Evolutionary conservation across 208 protist genomes (phyloP).

Genomic region (Leishmania mexicana): DNA sequence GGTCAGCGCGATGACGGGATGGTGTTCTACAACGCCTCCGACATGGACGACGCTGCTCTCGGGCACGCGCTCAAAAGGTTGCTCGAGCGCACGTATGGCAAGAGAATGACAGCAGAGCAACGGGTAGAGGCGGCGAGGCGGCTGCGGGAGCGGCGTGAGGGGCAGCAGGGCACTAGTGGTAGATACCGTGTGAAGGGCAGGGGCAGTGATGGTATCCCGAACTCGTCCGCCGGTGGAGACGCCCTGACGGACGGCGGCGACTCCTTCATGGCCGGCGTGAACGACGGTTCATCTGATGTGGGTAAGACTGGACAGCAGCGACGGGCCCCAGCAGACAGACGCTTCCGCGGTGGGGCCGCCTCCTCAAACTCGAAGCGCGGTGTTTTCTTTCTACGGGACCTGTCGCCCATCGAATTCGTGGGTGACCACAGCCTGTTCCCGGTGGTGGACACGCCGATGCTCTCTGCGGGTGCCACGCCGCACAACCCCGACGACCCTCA

Average conservation of each 20-base stretch:
- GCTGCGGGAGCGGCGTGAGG: constrained; percentile 31
- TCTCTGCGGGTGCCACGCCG: not conserved
- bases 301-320: not conserved
- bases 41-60: not conserved
- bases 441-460: not conserved
- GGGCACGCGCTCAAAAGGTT: constrained; percentile 18
- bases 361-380: not conserved
- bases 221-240: not conserved
- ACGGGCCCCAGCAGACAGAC: not conserved
- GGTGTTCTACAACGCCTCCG: not conserved
- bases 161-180: constrained; percentile 9
- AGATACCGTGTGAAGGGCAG: not conserved
- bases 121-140: constrained; percentile 28
- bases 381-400: not conserved
- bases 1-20: not conserved
- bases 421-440: not conserved
- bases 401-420: not conserved
- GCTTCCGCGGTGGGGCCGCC: too few relatives aligned
- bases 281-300: not conserved
- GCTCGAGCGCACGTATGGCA: constrained; percentile 44
- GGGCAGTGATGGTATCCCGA: not conserved
- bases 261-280: not conserved
- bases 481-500: not conserved
- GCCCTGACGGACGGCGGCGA: not conserved
- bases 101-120: constrained; percentile 35